Percentiles rank a stretch among this genome's conserved stretches.
Evolutionary conservation across 163 green algal genomes (phyloP).

Genomic region (Scenedesmus sp.): DNA sequence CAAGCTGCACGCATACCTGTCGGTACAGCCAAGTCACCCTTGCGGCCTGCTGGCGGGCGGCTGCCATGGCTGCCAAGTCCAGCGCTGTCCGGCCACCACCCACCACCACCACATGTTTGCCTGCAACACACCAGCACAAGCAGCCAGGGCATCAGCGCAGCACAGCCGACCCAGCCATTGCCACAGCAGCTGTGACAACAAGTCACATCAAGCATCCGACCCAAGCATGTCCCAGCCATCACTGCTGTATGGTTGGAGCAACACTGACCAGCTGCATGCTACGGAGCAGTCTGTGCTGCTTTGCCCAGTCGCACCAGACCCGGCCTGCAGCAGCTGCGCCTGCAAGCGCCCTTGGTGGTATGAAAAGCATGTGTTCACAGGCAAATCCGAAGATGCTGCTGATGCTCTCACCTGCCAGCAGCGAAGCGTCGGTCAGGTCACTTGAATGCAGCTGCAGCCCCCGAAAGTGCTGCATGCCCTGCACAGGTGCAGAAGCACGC

Average conservation of each 20-base stretch:
- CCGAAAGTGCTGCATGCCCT: slow-evolving; percentile 4
- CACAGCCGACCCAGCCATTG: too few species aligned
- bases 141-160: neutral
- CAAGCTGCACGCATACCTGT: neutral
- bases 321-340: too few species aligned
- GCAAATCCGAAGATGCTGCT: too few species aligned
- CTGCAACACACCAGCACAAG: neutral
- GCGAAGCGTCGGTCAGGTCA: neutral
- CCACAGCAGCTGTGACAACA: neutral
- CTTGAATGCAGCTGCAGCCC: neutral
- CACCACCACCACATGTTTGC: neutral
- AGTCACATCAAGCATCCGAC: too few species aligned
- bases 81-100: neutral
- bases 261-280: too few species aligned
- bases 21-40: neutral
- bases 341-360: neutral
- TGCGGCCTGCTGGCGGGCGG: too few species aligned
- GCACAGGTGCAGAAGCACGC: neutral
- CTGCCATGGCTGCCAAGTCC: neutral
- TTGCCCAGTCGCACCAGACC: neutral
- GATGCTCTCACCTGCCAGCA: neutral
- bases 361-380: too few species aligned
- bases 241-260: too few species aligned
- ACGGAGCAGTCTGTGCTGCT: too few species aligned
- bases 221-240: too few species aligned